phyloP scores from a whole-genome alignment of 805 yeast species.

The Blastobotrys americana region DNA sequence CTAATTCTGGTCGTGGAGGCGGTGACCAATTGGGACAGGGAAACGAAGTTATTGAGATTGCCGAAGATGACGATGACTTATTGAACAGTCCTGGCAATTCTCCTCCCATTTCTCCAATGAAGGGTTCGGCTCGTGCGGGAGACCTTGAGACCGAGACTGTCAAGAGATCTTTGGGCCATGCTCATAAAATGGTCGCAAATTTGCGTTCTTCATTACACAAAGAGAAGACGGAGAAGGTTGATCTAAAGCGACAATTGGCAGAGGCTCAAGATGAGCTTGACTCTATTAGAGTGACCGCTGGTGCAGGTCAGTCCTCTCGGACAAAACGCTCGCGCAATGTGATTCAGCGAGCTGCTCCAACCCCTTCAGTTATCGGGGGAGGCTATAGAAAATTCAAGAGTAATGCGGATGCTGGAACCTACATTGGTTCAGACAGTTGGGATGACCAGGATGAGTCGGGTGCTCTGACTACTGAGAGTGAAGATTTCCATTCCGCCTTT shows the following conservation, averaged over 20 bases:
- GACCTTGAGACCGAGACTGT: slow-evolving; percentile 59
- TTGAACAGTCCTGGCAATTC: slow-evolving; percentile 24
- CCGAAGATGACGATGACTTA: slow-evolving; percentile 12
- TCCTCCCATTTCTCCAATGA: slow-evolving; percentile 31
- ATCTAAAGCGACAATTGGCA: slow-evolving; percentile 27
- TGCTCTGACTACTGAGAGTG: slow-evolving; percentile 16
- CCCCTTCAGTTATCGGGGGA: slow-evolving; percentile 4
- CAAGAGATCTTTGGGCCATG: slow-evolving; percentile 54
- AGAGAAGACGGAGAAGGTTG: slow-evolving; percentile 36
- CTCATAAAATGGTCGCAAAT: slow-evolving; percentile 55
- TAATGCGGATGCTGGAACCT: neutral
- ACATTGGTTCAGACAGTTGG: neutral
- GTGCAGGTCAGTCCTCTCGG: neutral
- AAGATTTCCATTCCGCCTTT: slow-evolving; percentile 21
- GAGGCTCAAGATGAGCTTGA: slow-evolving; percentile 26
- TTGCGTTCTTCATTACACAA: slow-evolving; percentile 46
- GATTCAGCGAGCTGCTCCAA: slow-evolving; percentile 13
- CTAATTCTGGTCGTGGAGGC: too few relatives aligned
- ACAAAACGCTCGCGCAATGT: neutral
- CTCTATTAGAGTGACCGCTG: neutral
- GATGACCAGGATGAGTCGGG: slow-evolving; percentile 17
- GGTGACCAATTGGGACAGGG: slow-evolving; percentile 1
- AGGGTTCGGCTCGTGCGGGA: slow-evolving; percentile 26
- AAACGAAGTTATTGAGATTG: slow-evolving; percentile 13
- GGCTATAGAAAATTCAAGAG: neutral